These are phyloP conservation scores for Sanghuangporus weigelae DNA, from an alignment of 1,284 basidiomycete genomes.

Conservation along the genomic window DNA sequence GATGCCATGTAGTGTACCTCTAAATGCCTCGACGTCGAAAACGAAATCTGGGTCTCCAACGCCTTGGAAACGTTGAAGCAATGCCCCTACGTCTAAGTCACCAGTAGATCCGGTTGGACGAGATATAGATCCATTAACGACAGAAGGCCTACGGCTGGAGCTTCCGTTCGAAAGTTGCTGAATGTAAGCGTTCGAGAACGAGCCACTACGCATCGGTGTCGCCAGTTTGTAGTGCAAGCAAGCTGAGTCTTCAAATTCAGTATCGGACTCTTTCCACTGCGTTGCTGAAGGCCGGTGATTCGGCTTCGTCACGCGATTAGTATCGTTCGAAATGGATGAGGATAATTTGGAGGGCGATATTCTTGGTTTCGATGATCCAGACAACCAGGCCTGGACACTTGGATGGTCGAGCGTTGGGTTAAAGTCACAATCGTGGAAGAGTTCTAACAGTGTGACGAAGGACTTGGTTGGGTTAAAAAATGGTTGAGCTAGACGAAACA, in stretches of 20 bases:
- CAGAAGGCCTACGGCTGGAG: neutral
- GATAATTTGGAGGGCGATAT: neutral
- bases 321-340: neutral
- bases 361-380: neutral
- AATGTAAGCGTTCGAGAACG: slow-evolving; percentile 1
- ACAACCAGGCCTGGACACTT: slow-evolving; percentile 33
- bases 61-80: slow-evolving; percentile 10
- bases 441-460: slow-evolving; percentile 43
- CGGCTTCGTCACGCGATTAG: neutral
- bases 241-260: slow-evolving; percentile 7
- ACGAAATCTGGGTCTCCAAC: slow-evolving; percentile 13
- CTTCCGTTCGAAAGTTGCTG: too few species aligned
- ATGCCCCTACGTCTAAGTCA: neutral
- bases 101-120: neutral
- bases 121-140: neutral
- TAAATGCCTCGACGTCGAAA: slow-evolving; percentile 18
- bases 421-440: slow-evolving; percentile 42
- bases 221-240: slow-evolving; percentile 10
- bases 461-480: slow-evolving; percentile 47
- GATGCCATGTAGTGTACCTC: slow-evolving; percentile 13
- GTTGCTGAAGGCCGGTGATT: neutral
- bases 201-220: slow-evolving; percentile 14
- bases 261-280: neutral
- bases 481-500: slow-evolving; percentile 39
- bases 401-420: slow-evolving; percentile 37